These are phyloP conservation scores for Hericium rajendrae DNA, from an alignment of 768 basidiomycete genomes.

Conservation along the genomic window DNA sequence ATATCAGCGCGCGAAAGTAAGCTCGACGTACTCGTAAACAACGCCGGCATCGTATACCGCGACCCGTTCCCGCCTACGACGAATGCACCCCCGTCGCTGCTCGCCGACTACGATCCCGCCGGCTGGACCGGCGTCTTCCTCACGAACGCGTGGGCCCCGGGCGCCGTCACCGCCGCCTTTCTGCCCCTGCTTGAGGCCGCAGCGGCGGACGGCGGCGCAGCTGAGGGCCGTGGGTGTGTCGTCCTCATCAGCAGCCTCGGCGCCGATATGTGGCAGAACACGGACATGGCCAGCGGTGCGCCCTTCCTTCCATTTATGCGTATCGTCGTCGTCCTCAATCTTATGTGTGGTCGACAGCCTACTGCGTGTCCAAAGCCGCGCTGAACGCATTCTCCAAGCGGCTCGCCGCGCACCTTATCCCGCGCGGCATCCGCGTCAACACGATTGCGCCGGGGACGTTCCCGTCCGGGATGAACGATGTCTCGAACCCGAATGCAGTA, in stretches of 20 bases:
- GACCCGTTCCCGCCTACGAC: constrained; percentile 25
- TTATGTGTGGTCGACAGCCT: constrained; percentile 28
- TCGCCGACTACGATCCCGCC: constrained; percentile 51
- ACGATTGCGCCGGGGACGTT: neutral
- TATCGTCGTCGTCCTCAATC: constrained; percentile 38
- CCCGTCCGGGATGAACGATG: neutral
- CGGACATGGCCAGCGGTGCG: constrained; percentile 71
- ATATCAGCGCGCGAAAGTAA: constrained; percentile 55
- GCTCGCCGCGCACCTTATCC: neutral
- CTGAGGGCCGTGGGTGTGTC: neutral
- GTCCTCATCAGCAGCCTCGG: neutral
- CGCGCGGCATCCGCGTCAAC: neutral
- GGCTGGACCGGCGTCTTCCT: constrained; percentile 72
- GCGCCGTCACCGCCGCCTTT: constrained; percentile 66
- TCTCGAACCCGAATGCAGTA: constrained; percentile 27
- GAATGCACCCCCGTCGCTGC: constrained; percentile 55
- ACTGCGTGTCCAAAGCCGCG: neutral
- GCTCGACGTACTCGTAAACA: constrained; percentile 68
- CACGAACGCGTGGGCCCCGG: constrained; percentile 55
- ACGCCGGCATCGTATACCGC: constrained; percentile 54
- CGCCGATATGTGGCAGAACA: constrained; percentile 33
- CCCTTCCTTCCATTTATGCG: constrained; percentile 39
- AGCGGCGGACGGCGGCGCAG: neutral
- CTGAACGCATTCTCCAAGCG: neutral
- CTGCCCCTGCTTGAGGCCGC: constrained; percentile 42